These are phyloP conservation scores for Triglochin maritima DNA, from an alignment of 106 monocot genomes.

Conservation along the genomic window DNA sequence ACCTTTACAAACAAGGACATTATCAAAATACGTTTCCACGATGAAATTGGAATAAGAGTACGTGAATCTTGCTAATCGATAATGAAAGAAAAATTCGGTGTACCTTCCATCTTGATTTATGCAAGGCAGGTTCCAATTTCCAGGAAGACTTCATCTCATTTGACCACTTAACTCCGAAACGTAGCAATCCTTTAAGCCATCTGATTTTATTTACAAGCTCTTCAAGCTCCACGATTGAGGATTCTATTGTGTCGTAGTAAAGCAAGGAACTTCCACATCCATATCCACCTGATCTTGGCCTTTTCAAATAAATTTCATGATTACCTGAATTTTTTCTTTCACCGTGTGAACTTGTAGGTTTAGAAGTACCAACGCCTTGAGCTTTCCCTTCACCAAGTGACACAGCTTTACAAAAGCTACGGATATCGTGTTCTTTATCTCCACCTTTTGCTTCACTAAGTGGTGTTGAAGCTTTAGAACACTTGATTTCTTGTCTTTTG, in stretches of 20 bases:
- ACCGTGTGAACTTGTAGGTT: conserved; percentile 1
- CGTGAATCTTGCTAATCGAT: no score
- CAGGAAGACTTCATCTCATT: conserved; percentile 46
- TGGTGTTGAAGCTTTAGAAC: no score
- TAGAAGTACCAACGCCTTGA: background rate
- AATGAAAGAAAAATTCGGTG: no score
- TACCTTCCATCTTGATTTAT: background rate
- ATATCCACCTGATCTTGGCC: background rate
- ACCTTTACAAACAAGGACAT: no score
- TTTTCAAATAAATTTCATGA: background rate
- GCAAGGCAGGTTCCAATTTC: conserved; percentile 17
- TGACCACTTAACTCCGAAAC: conserved; percentile 32
- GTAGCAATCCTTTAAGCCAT: conserved; percentile 57
- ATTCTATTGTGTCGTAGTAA: conserved; percentile 31
- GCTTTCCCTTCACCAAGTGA: background rate
- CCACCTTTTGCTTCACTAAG: no score
- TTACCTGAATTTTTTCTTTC: background rate
- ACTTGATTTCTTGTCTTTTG: background rate
- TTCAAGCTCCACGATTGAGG: conserved; percentile 46
- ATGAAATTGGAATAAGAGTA: no score
- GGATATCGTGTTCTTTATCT: no score
- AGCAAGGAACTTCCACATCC: background rate
- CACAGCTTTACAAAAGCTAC: background rate
- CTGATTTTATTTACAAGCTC: conserved; percentile 48
- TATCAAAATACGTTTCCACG: no score